phyloP scores from a whole-genome alignment of 192 early-diverging fungal genomes.

The Linnemannia hyalina region DNA sequence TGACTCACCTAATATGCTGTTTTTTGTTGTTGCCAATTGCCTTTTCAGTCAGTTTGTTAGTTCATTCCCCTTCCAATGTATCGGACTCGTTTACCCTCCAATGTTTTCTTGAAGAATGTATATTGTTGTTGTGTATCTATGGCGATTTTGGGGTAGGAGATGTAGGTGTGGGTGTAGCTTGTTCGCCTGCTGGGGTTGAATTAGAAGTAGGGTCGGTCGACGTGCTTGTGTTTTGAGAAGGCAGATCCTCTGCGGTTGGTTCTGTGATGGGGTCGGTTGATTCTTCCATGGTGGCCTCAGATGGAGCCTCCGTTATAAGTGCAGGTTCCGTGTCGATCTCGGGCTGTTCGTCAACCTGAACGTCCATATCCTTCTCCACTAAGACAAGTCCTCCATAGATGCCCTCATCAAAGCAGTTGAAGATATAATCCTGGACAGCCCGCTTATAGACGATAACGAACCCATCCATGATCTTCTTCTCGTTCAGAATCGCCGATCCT shows the following conservation, averaged over 20 bases:
- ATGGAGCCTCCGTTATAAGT: not conserved
- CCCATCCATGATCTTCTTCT: conserved; percentile 52
- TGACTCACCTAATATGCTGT: not conserved
- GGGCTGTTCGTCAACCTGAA: not conserved
- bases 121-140: not conserved
- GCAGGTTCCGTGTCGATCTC: not conserved
- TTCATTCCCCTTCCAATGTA: not conserved
- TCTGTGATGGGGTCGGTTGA: not conserved
- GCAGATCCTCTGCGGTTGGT: not conserved
- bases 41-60: not conserved
- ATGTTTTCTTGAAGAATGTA: not conserved
- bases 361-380: conserved; percentile 15
- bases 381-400: conserved; percentile 56
- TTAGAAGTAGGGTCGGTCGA: not conserved
- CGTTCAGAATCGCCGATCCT: conserved; percentile 31
- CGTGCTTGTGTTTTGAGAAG: not conserved
- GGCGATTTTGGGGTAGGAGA: not conserved
- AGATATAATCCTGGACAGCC: conserved; percentile 51
- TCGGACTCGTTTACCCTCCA: not conserved
- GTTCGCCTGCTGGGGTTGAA: not conserved
- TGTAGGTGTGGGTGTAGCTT: not conserved
- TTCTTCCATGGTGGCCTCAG: not conserved
- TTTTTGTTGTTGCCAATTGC: not conserved
- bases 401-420: conserved; percentile 60
- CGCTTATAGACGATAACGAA: conserved; percentile 52